Evolutionary conservation across 2,329 filamentous ascomycete species (phyloP).

Genomic region (Teratosphaeria gauchensis): DNA sequence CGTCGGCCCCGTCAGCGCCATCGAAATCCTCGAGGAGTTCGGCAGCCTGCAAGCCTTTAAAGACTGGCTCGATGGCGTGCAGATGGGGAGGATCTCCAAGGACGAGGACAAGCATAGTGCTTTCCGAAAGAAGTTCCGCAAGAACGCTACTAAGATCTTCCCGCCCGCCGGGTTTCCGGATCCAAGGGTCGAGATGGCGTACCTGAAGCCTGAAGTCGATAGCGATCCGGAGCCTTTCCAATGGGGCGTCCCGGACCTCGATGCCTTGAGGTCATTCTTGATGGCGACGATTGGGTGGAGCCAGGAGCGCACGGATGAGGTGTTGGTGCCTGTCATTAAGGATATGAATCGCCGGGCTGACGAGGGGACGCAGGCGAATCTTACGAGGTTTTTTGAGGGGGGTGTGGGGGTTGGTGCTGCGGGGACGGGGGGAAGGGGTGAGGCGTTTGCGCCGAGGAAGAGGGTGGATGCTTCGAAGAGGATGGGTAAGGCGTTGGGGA

Average conservation of each 20-base stretch:
- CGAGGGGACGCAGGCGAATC: constrained; percentile 92
- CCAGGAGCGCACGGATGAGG: constrained; percentile 85
- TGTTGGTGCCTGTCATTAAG: constrained; percentile 85
- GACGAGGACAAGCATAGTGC: constrained; percentile 44
- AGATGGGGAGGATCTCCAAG: constrained; percentile 54
- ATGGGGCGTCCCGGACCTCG: constrained; percentile 92
- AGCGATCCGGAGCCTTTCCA: constrained; percentile 67
- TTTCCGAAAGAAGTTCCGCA: constrained; percentile 82
- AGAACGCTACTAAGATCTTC: constrained; percentile 77
- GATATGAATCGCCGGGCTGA: constrained; percentile 85
- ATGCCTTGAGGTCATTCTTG: constrained; percentile 71
- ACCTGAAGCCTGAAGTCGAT: constrained; percentile 80
- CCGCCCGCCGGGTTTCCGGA: constrained; percentile 73
- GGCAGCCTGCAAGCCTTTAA: constrained; percentile 64
- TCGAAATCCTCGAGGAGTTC: constrained; percentile 93
- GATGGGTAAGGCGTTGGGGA: constrained; percentile 65
- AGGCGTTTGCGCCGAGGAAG: constrained; percentile 62
- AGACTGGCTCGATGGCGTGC: constrained; percentile 78
- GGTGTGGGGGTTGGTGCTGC: constrained; percentile 55
- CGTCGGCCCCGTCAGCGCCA: constrained; percentile 84
- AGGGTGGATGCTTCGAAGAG: constrained; percentile 58
- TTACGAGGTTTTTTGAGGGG: constrained; percentile 84
- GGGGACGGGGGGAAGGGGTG: constrained; percentile 32
- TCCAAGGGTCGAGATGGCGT: constrained; percentile 68
- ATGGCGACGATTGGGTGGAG: constrained; percentile 92